Conservation (phyloP, 176 grass and related monocot species). For the Otatea glauca region DNA sequence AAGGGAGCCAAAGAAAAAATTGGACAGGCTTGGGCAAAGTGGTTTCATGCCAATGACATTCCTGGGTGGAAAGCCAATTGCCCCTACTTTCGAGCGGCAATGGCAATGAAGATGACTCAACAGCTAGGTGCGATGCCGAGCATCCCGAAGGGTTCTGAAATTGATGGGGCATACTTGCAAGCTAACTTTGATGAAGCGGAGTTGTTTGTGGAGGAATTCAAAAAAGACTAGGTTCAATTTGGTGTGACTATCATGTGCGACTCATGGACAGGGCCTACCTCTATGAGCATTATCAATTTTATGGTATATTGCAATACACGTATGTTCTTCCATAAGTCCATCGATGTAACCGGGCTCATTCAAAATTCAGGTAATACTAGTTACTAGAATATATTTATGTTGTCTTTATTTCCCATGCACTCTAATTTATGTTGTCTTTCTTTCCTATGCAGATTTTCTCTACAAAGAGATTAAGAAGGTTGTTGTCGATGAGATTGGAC, state of each 20-base stretch:
- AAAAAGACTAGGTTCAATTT: background rate
- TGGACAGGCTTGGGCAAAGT: slow-evolving; percentile 12
- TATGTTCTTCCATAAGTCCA: too few relatives aligned
- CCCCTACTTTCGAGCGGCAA: background rate
- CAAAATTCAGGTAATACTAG: too few relatives aligned
- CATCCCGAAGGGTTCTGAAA: background rate
- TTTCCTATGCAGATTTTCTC: too few relatives aligned
- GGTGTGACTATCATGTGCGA: slow-evolving; percentile 18
- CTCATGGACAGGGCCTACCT: background rate
- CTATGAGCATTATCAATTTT: too few relatives aligned
- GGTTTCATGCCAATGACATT: slow-evolving; percentile 24
- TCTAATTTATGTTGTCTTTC: too few relatives aligned
- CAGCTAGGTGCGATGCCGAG: background rate
- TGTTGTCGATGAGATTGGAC: too few relatives aligned
- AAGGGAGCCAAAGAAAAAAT: background rate
- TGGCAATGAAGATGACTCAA: background rate
- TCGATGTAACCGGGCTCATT: too few relatives aligned
- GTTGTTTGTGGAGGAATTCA: background rate
- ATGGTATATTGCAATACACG: too few relatives aligned
- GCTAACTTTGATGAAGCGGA: background rate
- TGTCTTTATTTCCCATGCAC: too few relatives aligned
- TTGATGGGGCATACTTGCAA: slow-evolving; percentile 1
- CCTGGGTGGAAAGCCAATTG: background rate
- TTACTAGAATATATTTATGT: too few relatives aligned
- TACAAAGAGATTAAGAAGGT: too few relatives aligned